Evolutionary conservation across 768 basidiomycete genomes (phyloP), one percentile per base, ranked within the genome.

Genomic region (Tylopilus rubrobrunneus): DNA sequence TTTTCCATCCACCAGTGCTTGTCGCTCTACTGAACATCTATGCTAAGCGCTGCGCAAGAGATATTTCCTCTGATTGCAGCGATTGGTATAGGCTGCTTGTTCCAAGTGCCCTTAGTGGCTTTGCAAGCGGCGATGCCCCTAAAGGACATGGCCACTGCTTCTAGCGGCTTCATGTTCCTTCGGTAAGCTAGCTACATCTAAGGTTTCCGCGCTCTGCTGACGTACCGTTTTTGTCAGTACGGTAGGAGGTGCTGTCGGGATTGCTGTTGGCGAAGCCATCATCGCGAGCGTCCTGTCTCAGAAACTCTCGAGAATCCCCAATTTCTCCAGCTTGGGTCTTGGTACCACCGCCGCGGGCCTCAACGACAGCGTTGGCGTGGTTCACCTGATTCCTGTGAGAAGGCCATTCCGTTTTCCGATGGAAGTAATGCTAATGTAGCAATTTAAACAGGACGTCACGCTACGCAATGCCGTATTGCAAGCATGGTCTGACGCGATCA

Each of bases 61-160:
- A 29, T 91, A 7, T 88, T 76, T 60, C 84, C 85, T 5, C 67
- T 92, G 14, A 70, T 92, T 29, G 76, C 85, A n/a, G 78, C 85
- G 7, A 14, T 84, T 4, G 89, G 88, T 1, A 62, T 82, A 14
- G 88, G 88, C 2, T 78, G 75, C 57, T 66, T 91, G 47, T 87
- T 87, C 74, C 81, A 84, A 73, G 63, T 73, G 5, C 89, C 88
- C 0, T 69, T 90, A 7, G 82, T 91, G 48, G 87, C 77, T 14
- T 70, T 93, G 14, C 91, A 93, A 70, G 88, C 89, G 1, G 85
- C 90, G 1, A 94, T 94, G 90, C 92, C 92, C 0, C 62, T 89
- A 15, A 85, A 83, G 60, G 89, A 92, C 58, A 90, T 92, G 89
- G 89, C 90, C 3, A 90, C 90, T 2, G 83, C 82, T 49, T 90